These are phyloP conservation scores for Rhizopogon parksii DNA, from an alignment of 1,284 basidiomycete species.

Conservation along the genomic window DNA sequence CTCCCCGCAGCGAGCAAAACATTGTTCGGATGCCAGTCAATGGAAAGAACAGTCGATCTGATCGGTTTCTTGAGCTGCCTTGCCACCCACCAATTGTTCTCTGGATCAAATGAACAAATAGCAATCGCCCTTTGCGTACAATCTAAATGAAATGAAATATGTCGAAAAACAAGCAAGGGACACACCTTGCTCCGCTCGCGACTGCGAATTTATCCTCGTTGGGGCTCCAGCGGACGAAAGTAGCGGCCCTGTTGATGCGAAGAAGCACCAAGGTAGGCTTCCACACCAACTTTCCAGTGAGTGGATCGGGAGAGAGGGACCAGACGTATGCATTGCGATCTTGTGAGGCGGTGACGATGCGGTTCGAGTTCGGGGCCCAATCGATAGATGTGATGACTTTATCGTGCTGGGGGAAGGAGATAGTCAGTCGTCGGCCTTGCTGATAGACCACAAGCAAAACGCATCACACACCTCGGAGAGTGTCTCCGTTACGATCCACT, in stretches of 20 bases:
- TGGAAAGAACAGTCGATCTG: slow-evolving; percentile 83
- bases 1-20: slow-evolving; percentile 92
- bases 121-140: slow-evolving; percentile 67
- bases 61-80: slow-evolving; percentile 97
- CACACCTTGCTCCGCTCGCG: slow-evolving; percentile 87
- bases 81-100: slow-evolving; percentile 99
- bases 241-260: slow-evolving; percentile 93
- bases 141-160: slow-evolving; percentile 5
- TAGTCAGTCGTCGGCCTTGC: not conserved
- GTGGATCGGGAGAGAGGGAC: slow-evolving; percentile 73
- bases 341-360: slow-evolving; percentile 97
- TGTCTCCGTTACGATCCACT: slow-evolving; percentile 77
- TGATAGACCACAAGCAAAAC: not conserved
- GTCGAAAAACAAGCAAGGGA: slow-evolving; percentile 1
- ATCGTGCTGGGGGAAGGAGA: slow-evolving; percentile 70
- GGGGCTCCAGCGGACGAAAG: slow-evolving; percentile 93
- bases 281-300: slow-evolving; percentile 71
- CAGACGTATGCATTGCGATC: slow-evolving; percentile 99
- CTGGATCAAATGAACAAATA: slow-evolving; percentile 90
- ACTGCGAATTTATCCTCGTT: slow-evolving; percentile 99
- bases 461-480: slow-evolving; percentile 69
- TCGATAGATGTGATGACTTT: slow-evolving; percentile 98
- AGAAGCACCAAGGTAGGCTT: slow-evolving; percentile 96
- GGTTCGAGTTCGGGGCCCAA: slow-evolving; percentile 95
- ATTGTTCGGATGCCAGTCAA: slow-evolving; percentile 99